Evolutionary conservation across 306 rosid genomes (phyloP), one percentile per base, ranked within the genome.

Genomic region (Sophora flavescens): DNA sequence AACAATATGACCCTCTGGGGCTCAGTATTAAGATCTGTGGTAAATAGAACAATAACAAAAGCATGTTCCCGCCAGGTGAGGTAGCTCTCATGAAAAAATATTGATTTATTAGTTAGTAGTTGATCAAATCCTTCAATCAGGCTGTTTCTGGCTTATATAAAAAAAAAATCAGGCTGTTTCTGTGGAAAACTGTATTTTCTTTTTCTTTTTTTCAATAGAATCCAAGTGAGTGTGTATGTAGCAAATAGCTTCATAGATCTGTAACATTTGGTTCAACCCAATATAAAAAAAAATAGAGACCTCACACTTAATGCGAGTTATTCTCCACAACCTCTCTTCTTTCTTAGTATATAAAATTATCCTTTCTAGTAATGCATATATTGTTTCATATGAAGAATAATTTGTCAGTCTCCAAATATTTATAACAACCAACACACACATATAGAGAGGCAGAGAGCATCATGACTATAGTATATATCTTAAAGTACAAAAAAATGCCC

Each of bases 371-470:
- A 50, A 53, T 12, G 14, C 51, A 71, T 71, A 53, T 53, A 32
- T 36, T 69, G 16, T 80, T 65, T 54, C 59, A 16, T 67, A 54
- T 47, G 12, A 39, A 67, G 48, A 73, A 35, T 22, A 57, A 65
- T n/a, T 54, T 65, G 63, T 22, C 36, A 18, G 63, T 33, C 18
- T 8, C 10, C 10, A 69, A 26, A 17, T 17, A 16, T 44, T 3
- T 18, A 56, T 42, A 57, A 63, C 38, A 52, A 2, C 68, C 42
- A 6, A 36, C 50, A 30, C 26, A 72, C 38, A 56, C 7, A 52
- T 56, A 0, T 22, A 22, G 0, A 22, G 22, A 22, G 22, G 1
- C 22, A 54, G 36, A 11, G 18, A 71, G 14, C 3, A 58, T 59
- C 13, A 33, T 50, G 30, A 33, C 41, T 30, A 17, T 30, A 1